A percentile compares a stretch with the other conserved stretches of the same genome.
Conservation (phyloP, 441 rosid species). For the Pelargonium australe region DNA sequence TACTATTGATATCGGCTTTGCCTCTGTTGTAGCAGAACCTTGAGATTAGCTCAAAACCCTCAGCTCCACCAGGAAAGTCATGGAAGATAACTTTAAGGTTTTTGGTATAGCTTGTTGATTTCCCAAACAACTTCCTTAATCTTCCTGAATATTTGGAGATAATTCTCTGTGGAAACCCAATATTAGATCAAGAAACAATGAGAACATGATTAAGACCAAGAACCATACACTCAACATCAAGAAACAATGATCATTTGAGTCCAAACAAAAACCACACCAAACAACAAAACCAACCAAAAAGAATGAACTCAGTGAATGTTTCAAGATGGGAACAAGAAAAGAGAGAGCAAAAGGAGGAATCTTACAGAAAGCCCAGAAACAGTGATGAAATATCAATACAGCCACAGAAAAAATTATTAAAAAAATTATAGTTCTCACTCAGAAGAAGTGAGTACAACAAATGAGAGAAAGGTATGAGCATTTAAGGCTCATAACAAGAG, state of each 20-base stretch:
- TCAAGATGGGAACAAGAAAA: too few relatives aligned
- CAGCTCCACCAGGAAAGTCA: constrained; percentile 50
- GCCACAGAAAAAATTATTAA: too few relatives aligned
- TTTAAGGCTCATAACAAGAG: constrained; percentile 26
- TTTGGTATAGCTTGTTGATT: constrained; percentile 1
- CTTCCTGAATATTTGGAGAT: constrained; percentile 34
- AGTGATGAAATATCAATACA: constrained; percentile 19
- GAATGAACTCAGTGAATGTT: too few relatives aligned
- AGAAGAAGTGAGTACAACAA: constrained; percentile 23
- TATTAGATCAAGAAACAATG: neutral
- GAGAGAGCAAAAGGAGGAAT: too few relatives aligned
- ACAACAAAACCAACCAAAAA: constrained; percentile 22
- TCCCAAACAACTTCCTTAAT: constrained; percentile 30
- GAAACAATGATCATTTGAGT: constrained; percentile 9
- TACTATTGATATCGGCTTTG: constrained; percentile 26
- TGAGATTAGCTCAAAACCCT: constrained; percentile 48
- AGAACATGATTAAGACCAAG: neutral
- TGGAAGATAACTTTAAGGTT: constrained; percentile 40
- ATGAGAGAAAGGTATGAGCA: constrained; percentile 22
- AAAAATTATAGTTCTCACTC: too few relatives aligned
- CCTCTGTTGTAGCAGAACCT: constrained; percentile 47
- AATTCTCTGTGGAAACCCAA: constrained; percentile 25
- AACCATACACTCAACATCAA: constrained; percentile 14
- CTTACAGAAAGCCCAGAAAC: neutral
- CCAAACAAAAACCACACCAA: constrained; percentile 19